These are phyloP conservation scores for Usnea hakonensis DNA, from an alignment of 495 filamentous ascomycete genomes.

Conservation along the genomic window DNA sequence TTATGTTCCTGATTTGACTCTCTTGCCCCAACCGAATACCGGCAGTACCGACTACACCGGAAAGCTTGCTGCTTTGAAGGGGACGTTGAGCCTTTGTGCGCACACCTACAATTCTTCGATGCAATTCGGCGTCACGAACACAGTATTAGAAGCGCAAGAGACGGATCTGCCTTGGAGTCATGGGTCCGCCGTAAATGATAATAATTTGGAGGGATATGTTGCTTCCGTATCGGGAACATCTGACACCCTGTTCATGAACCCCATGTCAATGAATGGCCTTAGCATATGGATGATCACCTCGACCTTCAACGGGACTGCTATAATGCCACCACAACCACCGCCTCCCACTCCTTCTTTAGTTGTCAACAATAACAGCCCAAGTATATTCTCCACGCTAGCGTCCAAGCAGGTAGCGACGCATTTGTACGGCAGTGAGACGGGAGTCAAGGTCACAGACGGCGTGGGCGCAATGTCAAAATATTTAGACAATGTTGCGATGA, in stretches of 20 bases:
- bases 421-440: no score
- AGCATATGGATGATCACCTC: not conserved
- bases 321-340: not conserved
- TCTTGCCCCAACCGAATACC: not conserved
- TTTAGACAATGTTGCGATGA: no score
- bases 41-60: not conserved
- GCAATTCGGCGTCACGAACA: not conserved
- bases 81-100: constrained; percentile 1
- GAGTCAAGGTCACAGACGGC: no score
- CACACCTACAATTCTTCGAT: constrained; percentile 1
- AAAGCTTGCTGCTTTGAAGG: not conserved
- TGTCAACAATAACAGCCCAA: not conserved
- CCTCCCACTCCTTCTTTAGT: not conserved
- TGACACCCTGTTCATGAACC: constrained; percentile 1
- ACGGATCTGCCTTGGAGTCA: not conserved
- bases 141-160: not conserved
- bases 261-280: not conserved
- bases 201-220: not conserved
- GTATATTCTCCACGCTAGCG: not conserved
- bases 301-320: not conserved
- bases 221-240: not conserved
- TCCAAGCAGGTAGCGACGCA: not conserved
- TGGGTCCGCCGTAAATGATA: not conserved
- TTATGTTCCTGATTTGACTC: not conserved
- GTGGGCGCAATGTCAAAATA: no score